Base-by-base conservation (phyloP, 208 protist species). In the Trypanosoma melophagium region DNA sequence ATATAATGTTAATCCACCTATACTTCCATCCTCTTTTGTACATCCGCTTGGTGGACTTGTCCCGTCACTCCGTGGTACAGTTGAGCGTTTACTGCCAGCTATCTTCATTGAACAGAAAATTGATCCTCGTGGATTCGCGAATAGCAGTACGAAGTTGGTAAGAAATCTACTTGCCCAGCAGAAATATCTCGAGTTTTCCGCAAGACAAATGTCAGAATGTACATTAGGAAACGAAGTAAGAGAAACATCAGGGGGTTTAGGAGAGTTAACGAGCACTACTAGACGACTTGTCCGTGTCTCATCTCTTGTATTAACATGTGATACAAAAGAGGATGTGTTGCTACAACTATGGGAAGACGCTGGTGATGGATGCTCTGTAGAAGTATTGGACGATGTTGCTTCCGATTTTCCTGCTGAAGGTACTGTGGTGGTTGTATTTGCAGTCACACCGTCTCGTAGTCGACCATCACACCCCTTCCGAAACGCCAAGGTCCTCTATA, bases 31-130 rank as follows among this genome's bases (percentile, higher is more conserved):
- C 4, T 16, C 41, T 13, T 55, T 79, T 12, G 78, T 93, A 21
- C 83, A 92, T 62, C 71, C 81, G 13, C 72, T 78, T 0, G 90
- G 90, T 24, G 90, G 90, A 7, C 68, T 92, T 7, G 84, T 96
- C 14, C 86, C 90, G 0, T 84, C 84, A 2, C 58, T 96, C 5
- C 64, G 77, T n/a, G 90, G 90, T 13, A 60, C 80, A 25, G 85
- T 96, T 2, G 66, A 64, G 1, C 85, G 85, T n/a, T 77, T 85
- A 53, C 69, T 96, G 52, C 90, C 90, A 14, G 53, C 80, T 4
- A 92, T 92, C 50, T 96, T 86, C 57, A 35, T 76, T 54, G 58
- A 78, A 31, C 49, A 65, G 31, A 2, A 41, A n/a, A 16, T 3
- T 61, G 22, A 51, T n/a, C 28, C 7, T 24, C 21, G 67, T 25